These are phyloP conservation scores for Nymphaea colorata DNA, from an alignment of 164 flowering plant species.

Conservation along the genomic window DNA sequence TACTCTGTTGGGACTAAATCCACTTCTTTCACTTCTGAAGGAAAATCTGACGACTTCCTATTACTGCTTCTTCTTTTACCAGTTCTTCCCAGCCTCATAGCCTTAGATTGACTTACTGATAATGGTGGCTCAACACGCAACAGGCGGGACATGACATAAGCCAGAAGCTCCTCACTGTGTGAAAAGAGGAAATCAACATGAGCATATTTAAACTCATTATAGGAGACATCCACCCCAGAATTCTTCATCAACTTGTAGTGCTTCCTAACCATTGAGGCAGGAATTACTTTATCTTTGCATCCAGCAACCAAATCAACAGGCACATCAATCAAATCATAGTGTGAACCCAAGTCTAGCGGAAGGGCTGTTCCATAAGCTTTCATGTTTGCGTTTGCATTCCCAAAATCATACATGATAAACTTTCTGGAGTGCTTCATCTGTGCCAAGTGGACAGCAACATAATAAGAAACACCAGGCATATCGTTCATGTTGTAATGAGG, in stretches of 20 bases:
- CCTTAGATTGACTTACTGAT: background rate
- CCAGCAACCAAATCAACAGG: conserved; percentile 96
- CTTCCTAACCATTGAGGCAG: conserved; percentile 71
- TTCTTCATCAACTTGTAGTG: conserved; percentile 74
- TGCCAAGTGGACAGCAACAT: conserved; percentile 76
- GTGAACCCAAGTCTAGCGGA: conserved; percentile 75
- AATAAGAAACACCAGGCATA: conserved; percentile 91
- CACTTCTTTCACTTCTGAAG: background rate
- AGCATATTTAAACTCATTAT: conserved; percentile 73
- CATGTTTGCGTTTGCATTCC: conserved; percentile 54
- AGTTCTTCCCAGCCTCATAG: background rate
- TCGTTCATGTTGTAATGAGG: conserved; percentile 97
- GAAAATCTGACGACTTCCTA: background rate
- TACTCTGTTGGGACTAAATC: background rate
- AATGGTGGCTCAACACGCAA: conserved; percentile 41
- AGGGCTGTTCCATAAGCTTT: conserved; percentile 59
- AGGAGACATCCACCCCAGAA: conserved; percentile 57
- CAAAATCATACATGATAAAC: conserved; percentile 83
- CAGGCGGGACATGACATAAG: conserved; percentile 79
- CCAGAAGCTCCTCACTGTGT: conserved; percentile 77
- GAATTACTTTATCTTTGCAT: conserved; percentile 67
- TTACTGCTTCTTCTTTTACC: background rate
- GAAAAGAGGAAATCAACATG: conserved; percentile 94
- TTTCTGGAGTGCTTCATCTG: conserved; percentile 66
- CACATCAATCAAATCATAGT: conserved; percentile 59